Evolutionary conservation across 805 yeast species (phyloP).

Genomic region (Tetrapisispora taiwanensis): DNA sequence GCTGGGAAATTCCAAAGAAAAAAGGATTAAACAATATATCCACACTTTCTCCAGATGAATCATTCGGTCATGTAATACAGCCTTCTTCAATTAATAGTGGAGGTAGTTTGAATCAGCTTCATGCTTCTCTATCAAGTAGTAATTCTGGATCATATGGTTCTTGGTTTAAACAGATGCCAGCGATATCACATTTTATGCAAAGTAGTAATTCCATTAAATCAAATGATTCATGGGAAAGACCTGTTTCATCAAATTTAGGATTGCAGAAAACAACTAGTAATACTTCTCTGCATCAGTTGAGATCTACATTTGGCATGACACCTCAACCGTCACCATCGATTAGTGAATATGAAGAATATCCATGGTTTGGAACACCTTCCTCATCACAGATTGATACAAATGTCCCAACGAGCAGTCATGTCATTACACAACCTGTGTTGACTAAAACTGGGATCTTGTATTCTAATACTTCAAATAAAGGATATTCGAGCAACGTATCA

Average conservation of each 20-base stretch:
- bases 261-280: constrained; percentile 22
- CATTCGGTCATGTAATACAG: constrained; percentile 24
- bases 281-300: constrained; percentile 3
- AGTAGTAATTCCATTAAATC: constrained; percentile 19
- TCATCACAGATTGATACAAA: constrained; percentile 18
- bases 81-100: constrained; percentile 30
- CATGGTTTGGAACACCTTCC: constrained; percentile 30
- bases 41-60: constrained; percentile 26
- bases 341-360: constrained; percentile 33
- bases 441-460: background rate
- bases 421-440: background rate
- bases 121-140: constrained; percentile 31
- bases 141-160: constrained; percentile 27
- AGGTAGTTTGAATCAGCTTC: constrained; percentile 29
- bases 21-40: constrained; percentile 22
- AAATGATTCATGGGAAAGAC: constrained; percentile 18
- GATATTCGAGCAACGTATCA: background rate
- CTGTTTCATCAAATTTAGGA: background rate
- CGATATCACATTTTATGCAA: constrained; percentile 14
- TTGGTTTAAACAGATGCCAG: constrained; percentile 25
- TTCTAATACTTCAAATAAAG: background rate
- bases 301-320: constrained; percentile 8
- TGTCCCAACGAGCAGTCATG: background rate
- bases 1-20: constrained; percentile 35
- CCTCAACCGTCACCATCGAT: constrained; percentile 31